Base-by-base conservation (phyloP, 2,329 filamentous ascomycete species). In the Sclerotinia trifoliorum region DNA sequence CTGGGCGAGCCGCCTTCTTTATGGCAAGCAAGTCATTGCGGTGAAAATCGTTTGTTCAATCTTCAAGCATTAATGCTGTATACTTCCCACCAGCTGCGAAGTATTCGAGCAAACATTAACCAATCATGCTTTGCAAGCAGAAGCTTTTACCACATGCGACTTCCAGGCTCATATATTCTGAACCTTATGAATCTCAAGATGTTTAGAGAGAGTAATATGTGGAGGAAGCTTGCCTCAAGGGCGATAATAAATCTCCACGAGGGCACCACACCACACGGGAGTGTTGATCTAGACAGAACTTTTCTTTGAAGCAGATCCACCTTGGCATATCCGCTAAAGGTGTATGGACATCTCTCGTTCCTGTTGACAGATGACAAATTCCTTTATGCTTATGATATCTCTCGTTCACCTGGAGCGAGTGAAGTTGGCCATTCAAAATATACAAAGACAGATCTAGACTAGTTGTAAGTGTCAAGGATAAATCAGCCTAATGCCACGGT, bases 31-130 rank as follows among this genome's bases (percentile, higher is more conserved):
- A 29, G 11, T 10, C 26, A 29, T 13, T 6, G 39, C 4, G n/a
- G 17, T 60, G 24, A 48, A 61, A 2, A 48, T 29, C n/a, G 24
- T 17, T 57, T 35, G 26, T 48, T 48, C 6, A 61, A 32, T 4
- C 42, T 61, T 29, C 42, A 61, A 61, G 42, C 26, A 61, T 61
- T 32, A 13, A 32, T 29, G 24, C 19, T 48, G 57, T 48, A 48
- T 24, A 32, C 6, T 61, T 32, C 19, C n/a, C 5, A 32, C 29
- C 29, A 46, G 10, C 26, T 48, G 48, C 26, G 24, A n/a, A 24
- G 42, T n/a, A n/a, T 32, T 48, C 35, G 15, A 21, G 6, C 42
- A n/a, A 32, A 29, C 3, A 44, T 21, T 24, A 60, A 10, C 57
- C 17, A 48, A 60, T 46, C 5, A 60, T 60, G 10, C 29, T 5